Conservation (phyloP, 768 basidiomycete species). For the Suillus bovinus region DNA sequence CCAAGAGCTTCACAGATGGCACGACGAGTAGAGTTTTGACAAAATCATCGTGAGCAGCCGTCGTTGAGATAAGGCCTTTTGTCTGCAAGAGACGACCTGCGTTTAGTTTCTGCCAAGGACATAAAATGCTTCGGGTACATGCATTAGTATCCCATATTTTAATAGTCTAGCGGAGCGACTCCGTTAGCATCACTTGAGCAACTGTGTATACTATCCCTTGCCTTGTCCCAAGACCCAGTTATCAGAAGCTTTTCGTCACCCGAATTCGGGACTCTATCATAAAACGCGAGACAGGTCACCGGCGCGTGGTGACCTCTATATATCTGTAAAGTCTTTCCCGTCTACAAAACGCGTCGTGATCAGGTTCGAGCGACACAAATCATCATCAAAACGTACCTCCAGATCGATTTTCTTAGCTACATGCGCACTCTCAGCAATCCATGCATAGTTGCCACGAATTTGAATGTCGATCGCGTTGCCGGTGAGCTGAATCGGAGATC, state of each 20-base stretch:
- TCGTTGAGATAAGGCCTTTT: conserved; percentile 67
- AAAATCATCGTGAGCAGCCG: conserved; percentile 84
- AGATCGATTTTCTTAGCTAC: conserved; percentile 73
- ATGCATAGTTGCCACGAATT: conserved; percentile 65
- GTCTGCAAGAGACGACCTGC: conserved; percentile 46
- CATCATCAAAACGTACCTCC: conserved; percentile 48
- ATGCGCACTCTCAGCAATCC: conserved; percentile 88
- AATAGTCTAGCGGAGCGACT: conserved; percentile 59
- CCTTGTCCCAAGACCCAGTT: conserved; percentile 95
- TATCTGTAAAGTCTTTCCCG: conserved; percentile 73
- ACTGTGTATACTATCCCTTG: conserved; percentile 24
- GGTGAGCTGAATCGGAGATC: conserved; percentile 74
- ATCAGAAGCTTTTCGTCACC: conserved; percentile 59
- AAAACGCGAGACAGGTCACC: conserved; percentile 81
- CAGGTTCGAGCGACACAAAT: conserved; percentile 1
- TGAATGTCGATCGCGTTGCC: conserved; percentile 76
- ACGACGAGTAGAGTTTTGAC: conserved; percentile 82
- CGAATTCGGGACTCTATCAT: conserved; percentile 40
- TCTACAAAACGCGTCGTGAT: conserved; percentile 43
- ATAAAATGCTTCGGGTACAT: conserved; percentile 7
- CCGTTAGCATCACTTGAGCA: conserved; percentile 11
- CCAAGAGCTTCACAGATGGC: conserved; percentile 60
- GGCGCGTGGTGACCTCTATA: conserved; percentile 89
- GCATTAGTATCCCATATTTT: conserved; percentile 85
- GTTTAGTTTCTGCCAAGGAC: conserved; percentile 4